Evolutionary conservation across 148 eudicot genomes (phyloP).

Genomic region (Rhododendron ferrugineum): DNA sequence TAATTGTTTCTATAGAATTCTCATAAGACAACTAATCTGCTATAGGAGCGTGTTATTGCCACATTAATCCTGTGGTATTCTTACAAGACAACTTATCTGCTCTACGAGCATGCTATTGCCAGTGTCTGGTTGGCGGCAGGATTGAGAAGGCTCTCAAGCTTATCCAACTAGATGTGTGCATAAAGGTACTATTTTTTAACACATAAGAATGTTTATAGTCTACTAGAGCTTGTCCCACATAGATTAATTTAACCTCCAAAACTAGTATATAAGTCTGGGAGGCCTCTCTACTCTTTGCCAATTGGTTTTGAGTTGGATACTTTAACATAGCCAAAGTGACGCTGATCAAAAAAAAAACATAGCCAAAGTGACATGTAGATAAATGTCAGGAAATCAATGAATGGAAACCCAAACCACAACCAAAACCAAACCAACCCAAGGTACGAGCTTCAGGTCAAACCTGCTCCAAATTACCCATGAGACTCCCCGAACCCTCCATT

Average conservation of each 20-base stretch:
- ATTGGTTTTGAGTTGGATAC: no score
- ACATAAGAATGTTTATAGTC: neutral
- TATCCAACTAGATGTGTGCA: neutral
- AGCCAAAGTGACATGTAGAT: neutral
- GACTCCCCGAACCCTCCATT: no score
- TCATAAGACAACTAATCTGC: neutral
- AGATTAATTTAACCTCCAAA: no score
- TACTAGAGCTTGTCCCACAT: no score
- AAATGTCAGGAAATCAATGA: neutral
- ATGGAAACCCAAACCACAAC: neutral
- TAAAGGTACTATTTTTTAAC: neutral
- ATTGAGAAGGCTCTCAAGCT: neutral
- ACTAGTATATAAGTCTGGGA: no score
- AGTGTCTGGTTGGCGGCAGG: neutral
- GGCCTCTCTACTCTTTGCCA: no score
- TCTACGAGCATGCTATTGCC: neutral
- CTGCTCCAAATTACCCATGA: neutral
- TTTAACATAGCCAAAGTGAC: neutral
- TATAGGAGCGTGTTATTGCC: neutral
- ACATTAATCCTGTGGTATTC: neutral
- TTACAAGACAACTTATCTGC: neutral
- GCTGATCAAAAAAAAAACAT: no score
- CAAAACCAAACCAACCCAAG: neutral
- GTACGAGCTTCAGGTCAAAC: neutral
- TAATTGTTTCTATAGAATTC: neutral